A percentile compares a stretch with the other conserved stretches of the same genome.
phyloP scores from a whole-genome alignment of 495 filamentous ascomycete species.

The Penicillium arizonense region DNA sequence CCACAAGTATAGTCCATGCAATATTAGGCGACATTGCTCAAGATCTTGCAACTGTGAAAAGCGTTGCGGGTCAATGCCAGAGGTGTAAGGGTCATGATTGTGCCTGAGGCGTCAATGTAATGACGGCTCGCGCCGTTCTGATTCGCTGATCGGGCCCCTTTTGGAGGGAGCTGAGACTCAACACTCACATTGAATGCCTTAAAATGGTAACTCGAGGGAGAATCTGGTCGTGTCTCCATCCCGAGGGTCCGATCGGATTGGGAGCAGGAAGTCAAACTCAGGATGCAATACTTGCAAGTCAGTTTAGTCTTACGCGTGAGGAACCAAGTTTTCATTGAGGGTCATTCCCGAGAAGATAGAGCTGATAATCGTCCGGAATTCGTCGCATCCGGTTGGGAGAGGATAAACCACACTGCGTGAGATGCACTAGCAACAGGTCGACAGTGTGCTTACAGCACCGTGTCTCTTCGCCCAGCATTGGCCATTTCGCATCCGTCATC shows the following conservation, averaged over 20 bases:
- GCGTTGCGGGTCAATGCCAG: too few species aligned
- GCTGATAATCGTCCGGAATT: not conserved
- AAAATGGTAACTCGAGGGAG: too few species aligned
- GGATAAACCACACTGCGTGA: constrained; percentile 16
- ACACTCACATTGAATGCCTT: too few species aligned
- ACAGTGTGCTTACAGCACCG: constrained; percentile 9
- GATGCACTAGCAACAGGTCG: constrained; percentile 20
- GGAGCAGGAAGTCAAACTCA: constrained; percentile 19
- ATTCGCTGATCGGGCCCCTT: too few species aligned
- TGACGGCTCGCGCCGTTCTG: too few species aligned
- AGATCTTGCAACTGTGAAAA: too few species aligned
- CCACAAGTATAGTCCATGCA: not conserved
- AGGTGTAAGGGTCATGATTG: too few species aligned
- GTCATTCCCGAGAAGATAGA: not conserved
- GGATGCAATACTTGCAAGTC: constrained; percentile 26
- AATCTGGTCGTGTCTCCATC: not conserved
- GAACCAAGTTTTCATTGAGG: not conserved
- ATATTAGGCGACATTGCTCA: not conserved
- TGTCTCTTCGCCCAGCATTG: not conserved
- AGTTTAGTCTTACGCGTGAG: not conserved
- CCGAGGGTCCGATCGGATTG: constrained; percentile 13
- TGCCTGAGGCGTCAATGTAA: too few species aligned
- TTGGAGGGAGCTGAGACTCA: too few species aligned
- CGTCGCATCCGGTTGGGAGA: constrained; percentile 18
- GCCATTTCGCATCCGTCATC: not conserved